phyloP scores from a whole-genome alignment of 2,329 filamentous ascomycete genomes.

The Pseudogymnoascus pannorum region DNA sequence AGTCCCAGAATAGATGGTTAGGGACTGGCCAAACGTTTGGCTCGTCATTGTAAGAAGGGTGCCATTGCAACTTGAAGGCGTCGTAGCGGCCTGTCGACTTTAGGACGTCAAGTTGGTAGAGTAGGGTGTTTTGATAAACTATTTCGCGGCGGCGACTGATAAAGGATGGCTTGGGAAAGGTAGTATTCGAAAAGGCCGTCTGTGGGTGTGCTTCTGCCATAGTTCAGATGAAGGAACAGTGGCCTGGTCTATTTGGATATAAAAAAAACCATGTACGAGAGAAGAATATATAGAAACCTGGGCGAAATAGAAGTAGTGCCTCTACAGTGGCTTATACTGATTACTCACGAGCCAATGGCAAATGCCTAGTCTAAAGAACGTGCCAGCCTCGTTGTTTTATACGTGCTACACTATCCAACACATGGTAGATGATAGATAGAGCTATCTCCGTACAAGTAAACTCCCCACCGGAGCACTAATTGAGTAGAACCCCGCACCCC shows the following conservation, averaged over 20 bases:
- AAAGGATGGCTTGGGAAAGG: slow-evolving; percentile 28
- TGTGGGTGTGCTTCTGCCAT: slow-evolving; percentile 36
- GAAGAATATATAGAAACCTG: not conserved
- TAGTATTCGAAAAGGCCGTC: slow-evolving; percentile 31
- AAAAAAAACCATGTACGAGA: not conserved
- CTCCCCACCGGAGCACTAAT: not conserved
- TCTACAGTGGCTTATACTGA: not conserved
- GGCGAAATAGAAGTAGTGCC: not conserved
- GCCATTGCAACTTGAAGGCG: slow-evolving; percentile 51
- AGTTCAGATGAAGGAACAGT: not conserved
- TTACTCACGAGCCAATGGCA: not conserved
- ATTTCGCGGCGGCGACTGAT: slow-evolving; percentile 34
- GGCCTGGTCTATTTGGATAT: not conserved
- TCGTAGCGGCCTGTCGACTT: slow-evolving; percentile 49
- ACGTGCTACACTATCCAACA: not conserved
- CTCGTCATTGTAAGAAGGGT: slow-evolving; percentile 44
- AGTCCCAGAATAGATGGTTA: slow-evolving; percentile 54
- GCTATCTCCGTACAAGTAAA: not conserved
- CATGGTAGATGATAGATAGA: not conserved
- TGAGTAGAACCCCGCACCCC: not conserved
- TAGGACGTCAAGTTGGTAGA: slow-evolving; percentile 45
- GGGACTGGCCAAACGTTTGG: slow-evolving; percentile 48
- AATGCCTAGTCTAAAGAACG: not conserved
- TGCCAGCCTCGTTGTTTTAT: not conserved
- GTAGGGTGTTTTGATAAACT: slow-evolving; percentile 38